Conservation (phyloP, 805 yeast genomes). For the Hanseniaspora lindneri region DNA sequence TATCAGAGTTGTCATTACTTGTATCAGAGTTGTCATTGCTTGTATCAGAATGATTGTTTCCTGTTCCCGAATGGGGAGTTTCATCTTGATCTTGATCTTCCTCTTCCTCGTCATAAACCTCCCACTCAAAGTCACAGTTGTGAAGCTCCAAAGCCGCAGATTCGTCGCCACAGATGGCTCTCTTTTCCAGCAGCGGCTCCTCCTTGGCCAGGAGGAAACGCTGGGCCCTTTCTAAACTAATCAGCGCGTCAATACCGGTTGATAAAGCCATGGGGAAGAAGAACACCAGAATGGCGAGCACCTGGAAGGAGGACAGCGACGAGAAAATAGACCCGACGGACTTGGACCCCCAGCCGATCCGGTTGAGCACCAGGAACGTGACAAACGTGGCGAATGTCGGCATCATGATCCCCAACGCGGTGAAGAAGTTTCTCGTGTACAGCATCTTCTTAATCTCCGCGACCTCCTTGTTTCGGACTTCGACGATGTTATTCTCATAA, state of each 20-base stretch:
- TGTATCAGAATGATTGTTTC: too few species aligned
- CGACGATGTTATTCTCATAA: slow-evolving; percentile 42
- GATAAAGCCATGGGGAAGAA: slow-evolving; percentile 35
- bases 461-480: slow-evolving; percentile 49
- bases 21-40: background rate
- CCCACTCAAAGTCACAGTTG: slow-evolving; percentile 16
- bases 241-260: slow-evolving; percentile 33
- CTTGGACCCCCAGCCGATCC: slow-evolving; percentile 26
- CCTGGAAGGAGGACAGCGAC: slow-evolving; percentile 48
- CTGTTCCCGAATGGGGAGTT: too few species aligned
- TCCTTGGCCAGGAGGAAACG: slow-evolving; percentile 30
- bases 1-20: background rate
- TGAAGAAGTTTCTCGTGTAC: slow-evolving; percentile 41
- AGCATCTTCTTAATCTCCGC: slow-evolving; percentile 18
- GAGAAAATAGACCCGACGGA: slow-evolving; percentile 43
- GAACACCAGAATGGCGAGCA: slow-evolving; percentile 41
- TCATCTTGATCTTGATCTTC: too few species aligned
- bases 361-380: slow-evolving; percentile 35
- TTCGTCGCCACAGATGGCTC: background rate
- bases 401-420: slow-evolving; percentile 40
- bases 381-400: slow-evolving; percentile 50
- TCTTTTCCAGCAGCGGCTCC: slow-evolving; percentile 20
- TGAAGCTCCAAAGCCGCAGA: background rate
- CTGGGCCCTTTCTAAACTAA: slow-evolving; percentile 32
- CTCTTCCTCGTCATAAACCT: slow-evolving; percentile 12